Conservation (phyloP, 1,139 yeast genomes). For the Scheffersomyces cryptocercus region DNA sequence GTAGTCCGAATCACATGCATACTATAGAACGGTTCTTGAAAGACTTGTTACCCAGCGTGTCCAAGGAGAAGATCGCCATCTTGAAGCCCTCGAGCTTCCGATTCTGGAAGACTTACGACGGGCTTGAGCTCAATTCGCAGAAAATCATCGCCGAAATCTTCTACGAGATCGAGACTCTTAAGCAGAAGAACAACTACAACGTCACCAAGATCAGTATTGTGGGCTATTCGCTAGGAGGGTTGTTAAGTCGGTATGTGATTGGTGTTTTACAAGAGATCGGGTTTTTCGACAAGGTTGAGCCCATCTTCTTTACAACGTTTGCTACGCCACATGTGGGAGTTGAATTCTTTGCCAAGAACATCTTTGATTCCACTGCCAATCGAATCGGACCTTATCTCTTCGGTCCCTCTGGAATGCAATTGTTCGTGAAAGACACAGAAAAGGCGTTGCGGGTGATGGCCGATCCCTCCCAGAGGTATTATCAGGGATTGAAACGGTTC, state of each 20-base stretch:
- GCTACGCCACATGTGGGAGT: constrained; percentile 93
- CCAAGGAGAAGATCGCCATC: constrained; percentile 49
- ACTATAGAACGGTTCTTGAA: constrained; percentile 57
- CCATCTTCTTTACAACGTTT: constrained; percentile 71
- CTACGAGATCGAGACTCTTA: constrained; percentile 53
- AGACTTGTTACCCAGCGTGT: constrained; percentile 32
- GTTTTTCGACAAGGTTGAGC: constrained; percentile 61
- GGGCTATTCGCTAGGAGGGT: constrained; percentile 49
- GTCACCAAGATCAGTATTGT: constrained; percentile 44
- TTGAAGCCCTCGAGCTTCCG: constrained; percentile 72
- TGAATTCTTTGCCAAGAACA: constrained; percentile 42
- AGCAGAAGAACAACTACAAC: constrained; percentile 33
- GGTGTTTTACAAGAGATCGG: constrained; percentile 61
- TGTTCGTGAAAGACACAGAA: constrained; percentile 56
- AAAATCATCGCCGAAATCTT: constrained; percentile 65
- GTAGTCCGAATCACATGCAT: constrained; percentile 72
- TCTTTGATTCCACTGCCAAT: constrained; percentile 52
- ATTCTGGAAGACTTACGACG: constrained; percentile 82
- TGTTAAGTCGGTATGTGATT: constrained; percentile 59
- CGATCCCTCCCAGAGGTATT: constrained; percentile 51
- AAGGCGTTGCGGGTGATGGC: constrained; percentile 55
- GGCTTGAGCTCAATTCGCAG: constrained; percentile 70
- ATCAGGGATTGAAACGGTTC: constrained; percentile 58
- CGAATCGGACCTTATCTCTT: constrained; percentile 60
- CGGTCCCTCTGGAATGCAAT: constrained; percentile 74